Base-by-base conservation (phyloP, 257 asterid species). In the Solanum dulcamara region DNA sequence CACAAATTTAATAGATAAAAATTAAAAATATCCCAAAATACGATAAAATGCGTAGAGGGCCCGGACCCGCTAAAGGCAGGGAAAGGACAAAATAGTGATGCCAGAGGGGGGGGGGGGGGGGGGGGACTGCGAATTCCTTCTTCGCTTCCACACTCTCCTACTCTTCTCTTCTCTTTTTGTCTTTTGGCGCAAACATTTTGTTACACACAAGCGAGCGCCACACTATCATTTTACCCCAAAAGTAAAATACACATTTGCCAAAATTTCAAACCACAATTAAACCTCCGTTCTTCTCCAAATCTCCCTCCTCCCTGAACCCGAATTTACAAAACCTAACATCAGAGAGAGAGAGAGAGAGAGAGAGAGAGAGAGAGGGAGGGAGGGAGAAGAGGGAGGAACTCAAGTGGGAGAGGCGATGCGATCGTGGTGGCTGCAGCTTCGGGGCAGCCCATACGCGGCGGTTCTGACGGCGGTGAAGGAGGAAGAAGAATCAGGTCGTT, bases 401-500 rank as follows among this genome's bases (percentile, higher is more conserved):
- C 48, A 46, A 88, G 86, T 13, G 38, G 72, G 1, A 40, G 85
- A 86, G 85, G 89, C 85, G 87, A 87, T 85, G 85, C 83, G 88
- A 87, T 59, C 87, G 87, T 62, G 86, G 87, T 55, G 87, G 88
- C 83, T 86, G 80, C 40, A 13, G 80, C 48, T 26, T 32, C 50
- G 88, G 70, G 22, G 83, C 48, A 59, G 81, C 80, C 67, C 68
- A 84, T 84, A 53, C 86, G 14, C 68, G 81, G 87, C 46, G 86
- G 87, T 22, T 53, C 89, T 88, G 88, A 90, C 87, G 92, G 89
- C 32, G 75, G 42, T 0, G 44, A 44, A 64, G 93, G 92, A 83
- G 88, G 92, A 86, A 89, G 89, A 44, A 92, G 92, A 85, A 91
- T 85, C 83, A 51, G 89, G 90, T 87, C 91, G 94, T 89, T 91